phyloP scores from a whole-genome alignment of 2,329 filamentous ascomycete species.

The Fusarium falciforme region DNA sequence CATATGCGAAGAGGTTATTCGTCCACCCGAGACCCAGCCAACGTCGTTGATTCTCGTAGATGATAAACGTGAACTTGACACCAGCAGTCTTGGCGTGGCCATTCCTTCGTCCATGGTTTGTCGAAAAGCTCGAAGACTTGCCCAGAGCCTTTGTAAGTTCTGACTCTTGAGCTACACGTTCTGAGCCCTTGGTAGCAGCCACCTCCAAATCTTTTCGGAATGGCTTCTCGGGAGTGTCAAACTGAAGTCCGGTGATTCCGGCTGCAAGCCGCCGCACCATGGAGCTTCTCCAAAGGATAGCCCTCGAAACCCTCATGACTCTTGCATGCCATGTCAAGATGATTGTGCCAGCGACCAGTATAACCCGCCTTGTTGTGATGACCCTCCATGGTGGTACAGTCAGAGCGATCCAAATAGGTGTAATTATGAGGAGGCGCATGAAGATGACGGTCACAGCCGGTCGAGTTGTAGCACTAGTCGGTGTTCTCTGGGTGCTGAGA shows the following conservation, averaged over 20 bases:
- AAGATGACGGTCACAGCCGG: constrained; percentile 92
- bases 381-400: constrained; percentile 86
- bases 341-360: constrained; percentile 88
- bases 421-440: constrained; percentile 86
- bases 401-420: constrained; percentile 86
- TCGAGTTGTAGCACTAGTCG: constrained; percentile 89
- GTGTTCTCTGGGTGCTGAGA: constrained; percentile 87
- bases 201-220: constrained; percentile 43
- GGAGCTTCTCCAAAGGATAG: constrained; percentile 90
- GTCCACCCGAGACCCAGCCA: constrained; percentile 98
- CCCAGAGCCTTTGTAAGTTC: constrained; percentile 60
- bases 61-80: constrained; percentile 94
- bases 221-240: constrained; percentile 63
- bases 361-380: constrained; percentile 85
- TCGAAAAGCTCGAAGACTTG: constrained; percentile 41
- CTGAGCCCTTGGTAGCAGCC: constrained; percentile 36
- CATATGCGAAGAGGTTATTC: constrained; percentile 88
- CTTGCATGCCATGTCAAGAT: constrained; percentile 92
- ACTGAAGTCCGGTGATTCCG: constrained; percentile 83
- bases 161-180: constrained; percentile 49
- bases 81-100: constrained; percentile 73
- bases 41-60: constrained; percentile 95
- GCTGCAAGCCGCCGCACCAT: constrained; percentile 76
- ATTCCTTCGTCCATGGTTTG: constrained; percentile 42
- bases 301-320: constrained; percentile 84